Conservation (phyloP, 139 green algal genomes). For the Gonium pectorale region DNA sequence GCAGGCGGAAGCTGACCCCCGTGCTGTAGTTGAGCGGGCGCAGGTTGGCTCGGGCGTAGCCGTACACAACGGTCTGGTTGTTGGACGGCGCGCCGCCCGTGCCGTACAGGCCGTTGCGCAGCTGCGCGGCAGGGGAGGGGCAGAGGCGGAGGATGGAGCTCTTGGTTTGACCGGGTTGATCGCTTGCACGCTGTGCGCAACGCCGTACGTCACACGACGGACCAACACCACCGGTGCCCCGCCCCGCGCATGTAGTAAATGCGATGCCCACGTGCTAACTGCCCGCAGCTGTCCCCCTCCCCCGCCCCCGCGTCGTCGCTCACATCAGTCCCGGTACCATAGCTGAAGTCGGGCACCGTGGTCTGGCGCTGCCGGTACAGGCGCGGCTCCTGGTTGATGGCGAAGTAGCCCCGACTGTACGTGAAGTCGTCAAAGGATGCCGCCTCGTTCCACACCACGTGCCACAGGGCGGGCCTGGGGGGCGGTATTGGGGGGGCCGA, state of each 20-base stretch:
- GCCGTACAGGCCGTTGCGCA: conserved; percentile 19
- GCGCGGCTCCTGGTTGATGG: not conserved
- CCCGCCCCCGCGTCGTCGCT: no score
- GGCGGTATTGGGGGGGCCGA: not conserved
- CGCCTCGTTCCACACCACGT: conserved; percentile 39
- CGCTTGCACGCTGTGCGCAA: no score
- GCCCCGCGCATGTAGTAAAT: no score
- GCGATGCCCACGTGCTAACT: no score
- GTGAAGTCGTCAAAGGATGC: not conserved
- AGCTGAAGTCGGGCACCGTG: conserved; percentile 18
- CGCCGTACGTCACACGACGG: no score
- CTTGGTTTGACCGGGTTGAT: no score
- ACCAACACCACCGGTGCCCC: no score
- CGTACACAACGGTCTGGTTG: conserved; percentile 25
- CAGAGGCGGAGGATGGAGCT: not conserved
- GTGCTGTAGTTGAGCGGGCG: not conserved
- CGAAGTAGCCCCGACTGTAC: not conserved
- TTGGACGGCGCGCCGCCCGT: not conserved
- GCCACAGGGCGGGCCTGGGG: conserved; percentile 30
- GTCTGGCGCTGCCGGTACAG: not conserved
- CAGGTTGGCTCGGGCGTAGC: conserved; percentile 37
- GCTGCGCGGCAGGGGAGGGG: not conserved
- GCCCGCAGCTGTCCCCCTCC: not conserved
- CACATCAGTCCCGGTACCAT: conserved; percentile 7
- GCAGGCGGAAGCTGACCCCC: conserved; percentile 1